phyloP scores from a whole-genome alignment of 768 basidiomycete genomes.

The Udeniomyces megalosporus region DNA sequence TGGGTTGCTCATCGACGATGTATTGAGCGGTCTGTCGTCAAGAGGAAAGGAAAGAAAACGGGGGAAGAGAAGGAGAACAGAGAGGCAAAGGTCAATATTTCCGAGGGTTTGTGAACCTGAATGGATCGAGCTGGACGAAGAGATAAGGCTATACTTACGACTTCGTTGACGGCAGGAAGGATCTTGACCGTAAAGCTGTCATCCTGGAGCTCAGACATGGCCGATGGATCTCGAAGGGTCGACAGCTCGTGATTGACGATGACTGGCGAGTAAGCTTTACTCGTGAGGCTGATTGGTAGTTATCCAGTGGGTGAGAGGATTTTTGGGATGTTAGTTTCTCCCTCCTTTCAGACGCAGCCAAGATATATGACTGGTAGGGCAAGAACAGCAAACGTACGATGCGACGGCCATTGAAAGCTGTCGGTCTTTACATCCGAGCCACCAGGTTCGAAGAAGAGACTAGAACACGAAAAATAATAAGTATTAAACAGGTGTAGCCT shows the following conservation, averaged over 20 bases:
- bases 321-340: too few species aligned
- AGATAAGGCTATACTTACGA: conserved; percentile 32
- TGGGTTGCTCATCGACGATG: conserved; percentile 75
- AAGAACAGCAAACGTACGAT: conserved; percentile 43
- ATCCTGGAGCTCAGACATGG: conserved; percentile 36
- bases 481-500: background rate
- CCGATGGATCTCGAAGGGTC: conserved; percentile 36
- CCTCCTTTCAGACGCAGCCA: too few species aligned
- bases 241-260: conserved; percentile 71
- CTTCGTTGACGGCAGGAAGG: conserved; percentile 54
- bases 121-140: too few species aligned
- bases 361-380: too few species aligned
- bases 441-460: conserved; percentile 69
- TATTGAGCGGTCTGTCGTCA: conserved; percentile 53
- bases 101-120: too few species aligned
- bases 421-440: conserved; percentile 72
- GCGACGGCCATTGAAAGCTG: conserved; percentile 63
- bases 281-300: conserved; percentile 32
- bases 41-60: too few species aligned
- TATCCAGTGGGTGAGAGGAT: too few species aligned
- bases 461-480: background rate
- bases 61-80: too few species aligned
- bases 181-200: conserved; percentile 72
- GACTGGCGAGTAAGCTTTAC: conserved; percentile 53
- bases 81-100: too few species aligned